A percentile compares a stretch with the other conserved stretches of the same genome.
These are phyloP conservation scores for Kipferlia bialata DNA, from an alignment of 78 protist genomes.

Conservation along the genomic window DNA sequence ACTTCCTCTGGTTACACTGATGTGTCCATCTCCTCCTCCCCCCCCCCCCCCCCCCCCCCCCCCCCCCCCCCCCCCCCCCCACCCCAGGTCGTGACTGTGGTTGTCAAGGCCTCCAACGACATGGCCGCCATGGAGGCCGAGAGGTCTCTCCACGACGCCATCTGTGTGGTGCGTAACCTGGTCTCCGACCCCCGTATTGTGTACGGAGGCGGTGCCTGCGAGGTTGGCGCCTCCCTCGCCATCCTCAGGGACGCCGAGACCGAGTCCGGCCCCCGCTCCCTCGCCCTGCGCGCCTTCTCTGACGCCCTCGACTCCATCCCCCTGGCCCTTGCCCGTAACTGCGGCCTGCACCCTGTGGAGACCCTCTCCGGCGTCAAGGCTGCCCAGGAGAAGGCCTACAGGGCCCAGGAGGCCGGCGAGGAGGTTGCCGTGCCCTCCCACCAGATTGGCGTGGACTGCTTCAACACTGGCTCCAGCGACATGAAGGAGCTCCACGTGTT, in stretches of 20 bases:
- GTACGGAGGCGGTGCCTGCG: slow-evolving; percentile 95
- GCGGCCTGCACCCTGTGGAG: slow-evolving; percentile 81
- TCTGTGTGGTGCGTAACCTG: slow-evolving; percentile 94
- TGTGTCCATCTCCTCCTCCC: no score
- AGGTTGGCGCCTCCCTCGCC: slow-evolving; percentile 75
- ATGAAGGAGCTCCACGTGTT: slow-evolving; percentile 80
- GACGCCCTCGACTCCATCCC: slow-evolving; percentile 96
- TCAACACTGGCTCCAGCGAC: slow-evolving; percentile 33
- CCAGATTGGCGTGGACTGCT: slow-evolving; percentile 86
- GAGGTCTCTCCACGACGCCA: slow-evolving; percentile 95
- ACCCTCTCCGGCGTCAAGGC: slow-evolving; percentile 65
- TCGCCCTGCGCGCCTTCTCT: slow-evolving; percentile 91
- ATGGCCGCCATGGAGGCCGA: slow-evolving; percentile 96
- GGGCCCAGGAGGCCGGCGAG: not conserved
- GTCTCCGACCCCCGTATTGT: slow-evolving; percentile 80
- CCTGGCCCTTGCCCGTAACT: slow-evolving; percentile 91
- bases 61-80: no score
- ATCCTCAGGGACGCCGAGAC: slow-evolving; percentile 66
- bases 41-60: no score
- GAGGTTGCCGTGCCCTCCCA: slow-evolving; percentile 26
- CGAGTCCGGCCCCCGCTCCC: slow-evolving; percentile 68
- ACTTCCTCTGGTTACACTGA: no score
- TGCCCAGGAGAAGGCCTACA: slow-evolving; percentile 55
- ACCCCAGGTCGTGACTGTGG: no score
- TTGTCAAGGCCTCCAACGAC: slow-evolving; percentile 94